Evolutionary conservation across 2,329 filamentous ascomycete genomes (phyloP).

Genomic region (Thermothelomyces thermophilus): DNA sequence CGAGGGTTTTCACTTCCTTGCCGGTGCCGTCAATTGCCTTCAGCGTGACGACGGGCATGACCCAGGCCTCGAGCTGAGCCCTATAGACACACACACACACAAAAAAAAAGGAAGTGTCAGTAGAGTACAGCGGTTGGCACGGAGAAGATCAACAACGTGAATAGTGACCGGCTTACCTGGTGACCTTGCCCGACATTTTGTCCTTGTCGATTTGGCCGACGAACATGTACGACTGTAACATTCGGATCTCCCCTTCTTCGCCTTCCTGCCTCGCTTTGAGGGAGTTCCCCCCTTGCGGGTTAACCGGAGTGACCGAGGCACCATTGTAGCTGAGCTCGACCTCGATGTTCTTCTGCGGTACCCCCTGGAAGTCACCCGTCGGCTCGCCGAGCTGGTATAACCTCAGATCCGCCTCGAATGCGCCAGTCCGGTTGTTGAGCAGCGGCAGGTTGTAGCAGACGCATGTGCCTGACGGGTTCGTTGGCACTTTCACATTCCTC

Average conservation of each 20-base stretch:
- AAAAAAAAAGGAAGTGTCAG: constrained; percentile 6
- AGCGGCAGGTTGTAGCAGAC: constrained; percentile 77
- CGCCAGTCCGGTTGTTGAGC: constrained; percentile 59
- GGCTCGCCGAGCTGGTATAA: constrained; percentile 63
- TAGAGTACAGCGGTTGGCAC: neutral
- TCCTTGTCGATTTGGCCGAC: constrained; percentile 59
- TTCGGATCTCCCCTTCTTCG: constrained; percentile 27
- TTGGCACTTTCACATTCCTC: constrained; percentile 46
- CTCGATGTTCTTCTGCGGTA: constrained; percentile 46
- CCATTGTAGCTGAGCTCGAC: constrained; percentile 50
- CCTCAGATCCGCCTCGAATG: constrained; percentile 71
- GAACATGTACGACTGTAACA: constrained; percentile 61
- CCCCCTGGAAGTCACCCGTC: constrained; percentile 45
- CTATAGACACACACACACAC: too few relatives aligned
- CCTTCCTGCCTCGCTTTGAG: constrained; percentile 12
- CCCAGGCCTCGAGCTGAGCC: constrained; percentile 52
- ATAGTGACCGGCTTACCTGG: constrained; percentile 45
- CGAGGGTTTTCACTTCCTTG: constrained; percentile 51
- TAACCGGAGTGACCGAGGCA: constrained; percentile 44
- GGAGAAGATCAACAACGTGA: too few relatives aligned
- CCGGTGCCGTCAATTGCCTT: constrained; percentile 49
- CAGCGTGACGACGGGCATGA: constrained; percentile 63
- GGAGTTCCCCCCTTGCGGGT: constrained; percentile 16
- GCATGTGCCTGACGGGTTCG: constrained; percentile 69
- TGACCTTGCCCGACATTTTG: constrained; percentile 48